Evolutionary conservation across 139 green algal genomes (phyloP).

Genomic region (Edaphochlamys debaryana): DNA sequence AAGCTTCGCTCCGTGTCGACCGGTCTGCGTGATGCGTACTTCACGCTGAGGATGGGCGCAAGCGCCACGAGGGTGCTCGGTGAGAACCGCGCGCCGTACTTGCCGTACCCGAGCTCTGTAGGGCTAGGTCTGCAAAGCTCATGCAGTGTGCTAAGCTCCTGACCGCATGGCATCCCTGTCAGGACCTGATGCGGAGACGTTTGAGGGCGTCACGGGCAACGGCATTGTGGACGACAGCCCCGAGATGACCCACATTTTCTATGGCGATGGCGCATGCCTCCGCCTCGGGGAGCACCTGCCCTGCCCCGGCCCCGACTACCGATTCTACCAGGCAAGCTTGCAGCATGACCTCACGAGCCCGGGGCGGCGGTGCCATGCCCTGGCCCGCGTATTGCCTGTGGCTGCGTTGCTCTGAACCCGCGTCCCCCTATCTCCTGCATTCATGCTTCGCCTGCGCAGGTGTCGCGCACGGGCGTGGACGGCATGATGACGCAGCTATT

Average conservation of each 20-base stretch:
- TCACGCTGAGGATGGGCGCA: constrained; percentile 5
- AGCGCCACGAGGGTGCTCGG: not conserved
- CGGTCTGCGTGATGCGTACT: constrained; percentile 15
- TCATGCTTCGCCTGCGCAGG: not conserved
- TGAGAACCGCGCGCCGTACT: too few relatives aligned
- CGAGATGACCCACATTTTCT: constrained; percentile 9
- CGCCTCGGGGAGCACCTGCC: constrained; percentile 14
- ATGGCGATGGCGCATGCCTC: constrained; percentile 1
- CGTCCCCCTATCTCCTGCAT: too few relatives aligned
- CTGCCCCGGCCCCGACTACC: not conserved
- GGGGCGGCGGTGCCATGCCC: too few relatives aligned
- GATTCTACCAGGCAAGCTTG: constrained; percentile 17
- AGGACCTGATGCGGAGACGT: not conserved
- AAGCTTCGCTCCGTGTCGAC: not conserved
- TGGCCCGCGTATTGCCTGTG: too few relatives aligned
- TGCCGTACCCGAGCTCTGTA: too few relatives aligned
- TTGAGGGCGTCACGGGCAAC: not conserved
- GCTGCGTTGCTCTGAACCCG: too few relatives aligned
- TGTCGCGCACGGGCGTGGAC: not conserved
- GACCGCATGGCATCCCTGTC: too few relatives aligned
- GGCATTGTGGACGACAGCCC: not conserved
- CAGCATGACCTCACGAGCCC: too few relatives aligned
- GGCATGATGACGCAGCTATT: not conserved
- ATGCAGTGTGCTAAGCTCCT: too few relatives aligned
- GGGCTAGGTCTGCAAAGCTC: too few relatives aligned